A percentile compares a stretch with the other conserved stretches of the same genome.
phyloP scores from a whole-genome alignment of 345 rosid species.

The Angophora floribunda region DNA sequence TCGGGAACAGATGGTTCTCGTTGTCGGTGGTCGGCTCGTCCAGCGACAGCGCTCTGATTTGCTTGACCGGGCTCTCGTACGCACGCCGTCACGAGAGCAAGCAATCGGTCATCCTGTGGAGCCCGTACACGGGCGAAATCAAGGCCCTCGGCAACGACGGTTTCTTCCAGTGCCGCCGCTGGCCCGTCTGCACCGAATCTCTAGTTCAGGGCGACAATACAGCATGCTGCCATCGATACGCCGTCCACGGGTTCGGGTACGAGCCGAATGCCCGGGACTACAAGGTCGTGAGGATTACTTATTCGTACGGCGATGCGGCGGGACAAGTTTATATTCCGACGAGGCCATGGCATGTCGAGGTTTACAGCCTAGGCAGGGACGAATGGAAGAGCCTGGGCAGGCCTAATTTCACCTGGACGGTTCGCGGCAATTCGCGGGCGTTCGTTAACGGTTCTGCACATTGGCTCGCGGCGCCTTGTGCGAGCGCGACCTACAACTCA shows the following conservation, averaged over 20 bases:
- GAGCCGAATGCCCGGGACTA: background rate
- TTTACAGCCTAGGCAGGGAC: background rate
- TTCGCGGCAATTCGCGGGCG: background rate
- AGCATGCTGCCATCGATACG: background rate
- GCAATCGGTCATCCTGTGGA: background rate
- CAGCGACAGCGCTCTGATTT: background rate
- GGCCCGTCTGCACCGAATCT: background rate
- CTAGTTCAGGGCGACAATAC: background rate
- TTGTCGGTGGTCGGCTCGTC: background rate
- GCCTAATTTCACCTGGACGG: background rate
- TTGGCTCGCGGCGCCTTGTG: background rate
- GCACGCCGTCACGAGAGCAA: background rate
- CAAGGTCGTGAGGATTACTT: background rate
- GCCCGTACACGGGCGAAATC: background rate
- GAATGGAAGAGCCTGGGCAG: background rate
- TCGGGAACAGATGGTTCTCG: background rate
- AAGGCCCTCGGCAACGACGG: background rate
- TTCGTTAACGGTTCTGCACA: background rate
- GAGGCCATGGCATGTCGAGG: background rate
- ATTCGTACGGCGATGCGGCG: background rate
- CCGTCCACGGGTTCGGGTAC: background rate
- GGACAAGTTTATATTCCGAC: background rate
- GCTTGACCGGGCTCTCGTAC: background rate
- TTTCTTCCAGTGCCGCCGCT: background rate
- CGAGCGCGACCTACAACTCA: background rate